Conservation (phyloP, 2,329 filamentous ascomycete genomes). For the Ceratocystis cacaofunesta region DNA sequence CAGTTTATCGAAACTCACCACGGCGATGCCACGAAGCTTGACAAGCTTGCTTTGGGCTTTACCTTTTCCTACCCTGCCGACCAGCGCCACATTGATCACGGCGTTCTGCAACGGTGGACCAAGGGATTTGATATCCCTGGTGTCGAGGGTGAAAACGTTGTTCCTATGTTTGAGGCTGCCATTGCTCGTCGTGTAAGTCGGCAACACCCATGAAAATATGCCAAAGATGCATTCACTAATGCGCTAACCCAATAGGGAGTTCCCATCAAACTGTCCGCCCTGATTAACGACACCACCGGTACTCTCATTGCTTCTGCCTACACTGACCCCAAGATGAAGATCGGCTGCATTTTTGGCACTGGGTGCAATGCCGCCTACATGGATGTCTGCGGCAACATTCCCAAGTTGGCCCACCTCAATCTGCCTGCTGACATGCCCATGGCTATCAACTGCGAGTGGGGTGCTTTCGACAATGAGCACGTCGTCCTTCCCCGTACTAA, state of each 20-base stretch:
- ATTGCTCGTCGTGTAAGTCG: constrained; percentile 40
- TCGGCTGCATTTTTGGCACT: constrained; percentile 96
- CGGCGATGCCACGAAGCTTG: constrained; percentile 45
- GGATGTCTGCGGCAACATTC: constrained; percentile 80
- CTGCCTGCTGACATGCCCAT: constrained; percentile 71
- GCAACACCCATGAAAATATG: not conserved
- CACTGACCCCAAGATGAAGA: constrained; percentile 83
- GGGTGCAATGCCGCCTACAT: constrained; percentile 98
- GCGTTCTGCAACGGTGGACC: constrained; percentile 86
- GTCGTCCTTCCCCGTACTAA: constrained; percentile 69
- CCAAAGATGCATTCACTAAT: constrained; percentile 19
- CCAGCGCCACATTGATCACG: constrained; percentile 86
- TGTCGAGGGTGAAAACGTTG: constrained; percentile 80
- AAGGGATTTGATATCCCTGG: constrained; percentile 93
- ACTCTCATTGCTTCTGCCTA: constrained; percentile 94
- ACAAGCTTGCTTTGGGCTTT: constrained; percentile 68
- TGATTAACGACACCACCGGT: constrained; percentile 97
- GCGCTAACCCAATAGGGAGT: constrained; percentile 43
- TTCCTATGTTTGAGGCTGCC: constrained; percentile 72
- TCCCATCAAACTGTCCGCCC: constrained; percentile 78
- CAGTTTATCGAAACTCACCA: constrained; percentile 84
- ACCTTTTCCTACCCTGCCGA: constrained; percentile 93
- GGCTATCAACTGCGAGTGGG: constrained; percentile 97
- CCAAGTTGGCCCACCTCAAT: constrained; percentile 85
- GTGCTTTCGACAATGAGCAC: constrained; percentile 90